Evolutionary conservation across 2,329 filamentous ascomycete genomes (phyloP).

Genomic region (Aspergillus ochraceoroseus): DNA sequence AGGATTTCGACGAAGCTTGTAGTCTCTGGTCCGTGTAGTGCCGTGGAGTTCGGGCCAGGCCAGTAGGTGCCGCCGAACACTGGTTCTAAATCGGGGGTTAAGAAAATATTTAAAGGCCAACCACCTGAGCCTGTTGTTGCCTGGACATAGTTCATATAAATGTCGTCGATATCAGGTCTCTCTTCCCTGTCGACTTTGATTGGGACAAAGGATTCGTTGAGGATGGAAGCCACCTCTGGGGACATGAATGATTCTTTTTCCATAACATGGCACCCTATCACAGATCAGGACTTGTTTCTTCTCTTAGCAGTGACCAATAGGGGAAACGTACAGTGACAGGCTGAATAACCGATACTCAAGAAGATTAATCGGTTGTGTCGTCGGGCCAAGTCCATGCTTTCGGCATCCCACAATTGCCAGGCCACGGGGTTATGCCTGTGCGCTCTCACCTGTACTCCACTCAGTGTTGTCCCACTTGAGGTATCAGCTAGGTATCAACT

Average conservation of each 20-base stretch:
- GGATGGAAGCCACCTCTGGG: slow-evolving; percentile 67
- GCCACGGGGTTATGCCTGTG: slow-evolving; percentile 78
- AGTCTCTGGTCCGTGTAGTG: slow-evolving; percentile 50
- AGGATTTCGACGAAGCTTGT: slow-evolving; percentile 80
- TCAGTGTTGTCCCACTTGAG: slow-evolving; percentile 13
- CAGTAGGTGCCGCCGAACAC: slow-evolving; percentile 97
- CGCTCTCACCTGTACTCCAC: slow-evolving; percentile 53
- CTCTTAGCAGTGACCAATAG: background rate
- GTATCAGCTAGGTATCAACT: slow-evolving; percentile 24
- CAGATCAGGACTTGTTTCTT: slow-evolving; percentile 18
- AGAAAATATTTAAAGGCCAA: slow-evolving; percentile 95
- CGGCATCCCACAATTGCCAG: slow-evolving; percentile 84
- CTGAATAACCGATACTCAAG: slow-evolving; percentile 88
- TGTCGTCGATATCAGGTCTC: slow-evolving; percentile 85
- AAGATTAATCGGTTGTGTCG: slow-evolving; percentile 84
- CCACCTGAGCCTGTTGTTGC: slow-evolving; percentile 85
- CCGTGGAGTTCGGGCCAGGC: slow-evolving; percentile 67
- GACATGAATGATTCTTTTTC: slow-evolving; percentile 87
- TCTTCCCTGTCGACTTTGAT: slow-evolving; percentile 92
- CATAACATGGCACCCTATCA: slow-evolving; percentile 78
- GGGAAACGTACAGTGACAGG: slow-evolving; percentile 75
- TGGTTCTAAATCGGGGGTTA: slow-evolving; percentile 86
- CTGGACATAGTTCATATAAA: slow-evolving; percentile 98
- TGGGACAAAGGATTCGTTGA: slow-evolving; percentile 85
- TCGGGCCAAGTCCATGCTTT: slow-evolving; percentile 70